These are phyloP conservation scores for Flaveria trinervia DNA, from an alignment of 129 eudicot genomes.

Conservation along the genomic window DNA sequence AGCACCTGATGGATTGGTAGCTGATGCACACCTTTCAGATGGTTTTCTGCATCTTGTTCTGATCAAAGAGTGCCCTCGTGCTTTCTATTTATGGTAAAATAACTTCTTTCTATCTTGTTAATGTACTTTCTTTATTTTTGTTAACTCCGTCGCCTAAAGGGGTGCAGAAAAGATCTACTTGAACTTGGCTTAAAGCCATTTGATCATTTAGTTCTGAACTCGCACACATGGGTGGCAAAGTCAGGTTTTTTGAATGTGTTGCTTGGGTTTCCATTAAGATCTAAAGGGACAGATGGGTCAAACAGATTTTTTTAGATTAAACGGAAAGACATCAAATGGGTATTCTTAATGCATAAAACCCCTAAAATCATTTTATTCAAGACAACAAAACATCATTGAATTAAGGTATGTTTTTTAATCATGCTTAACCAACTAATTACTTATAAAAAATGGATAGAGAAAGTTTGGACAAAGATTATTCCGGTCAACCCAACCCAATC, in stretches of 20 bases:
- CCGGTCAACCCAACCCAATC: neutral
- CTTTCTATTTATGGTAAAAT: conserved; percentile 73
- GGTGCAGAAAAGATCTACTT: neutral
- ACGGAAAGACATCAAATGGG: neutral
- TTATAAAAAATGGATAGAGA: neutral
- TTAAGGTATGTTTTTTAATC: neutral
- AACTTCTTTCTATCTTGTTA: neutral
- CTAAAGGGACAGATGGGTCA: neutral
- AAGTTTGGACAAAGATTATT: neutral
- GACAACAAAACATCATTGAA: neutral
- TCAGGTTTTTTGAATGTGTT: neutral
- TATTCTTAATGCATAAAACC: neutral
- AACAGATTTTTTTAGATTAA: neutral
- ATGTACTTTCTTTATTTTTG: neutral
- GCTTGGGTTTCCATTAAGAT: neutral
- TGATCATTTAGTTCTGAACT: neutral
- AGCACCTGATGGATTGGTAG: conserved; percentile 97
- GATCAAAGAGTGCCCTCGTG: conserved; percentile 88
- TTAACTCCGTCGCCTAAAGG: neutral
- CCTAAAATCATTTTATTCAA: neutral
- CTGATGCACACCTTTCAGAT: conserved; percentile 95
- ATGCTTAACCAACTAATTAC: neutral
- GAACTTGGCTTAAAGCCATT: neutral
- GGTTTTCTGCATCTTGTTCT: conserved; percentile 90
- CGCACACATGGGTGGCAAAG: neutral